Base-by-base conservation (phyloP, 2,329 filamentous ascomycete genomes). In the Botrytis pseudocinerea region DNA sequence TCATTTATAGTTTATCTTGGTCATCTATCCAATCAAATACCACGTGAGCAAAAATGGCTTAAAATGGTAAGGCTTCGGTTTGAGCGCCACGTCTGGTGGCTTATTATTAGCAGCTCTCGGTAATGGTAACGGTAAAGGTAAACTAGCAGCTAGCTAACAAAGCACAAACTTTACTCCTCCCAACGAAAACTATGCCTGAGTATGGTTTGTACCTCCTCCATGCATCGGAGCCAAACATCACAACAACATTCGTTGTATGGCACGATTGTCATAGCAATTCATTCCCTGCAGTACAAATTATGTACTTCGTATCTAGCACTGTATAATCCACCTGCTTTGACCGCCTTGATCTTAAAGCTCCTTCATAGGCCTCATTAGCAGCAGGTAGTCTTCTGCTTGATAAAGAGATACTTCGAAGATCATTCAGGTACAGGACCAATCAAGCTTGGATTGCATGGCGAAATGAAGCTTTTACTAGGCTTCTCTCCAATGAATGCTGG, bases 351-450 rank as follows among this genome's bases (percentile, higher is more conserved):
- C 25, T 54, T 25, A 14, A 25, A 54, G 12, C 48, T 54, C 48
- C 48, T 54, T 28, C 51, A 61, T 2, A 25, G 32, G 35, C n/a
- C 40, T 63, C 40, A 44, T 44, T n/a, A 4, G 5, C 32, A 38
- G 51, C 8, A 14, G n/a, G n/a, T 8, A 28, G n/a, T 46, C n/a
- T 6, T 10, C 42, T 46, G n/a, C 62, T 64, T 22, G 42, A 42
- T 42, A 3, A 44, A 32, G 61, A 64, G 28, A 48, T 18, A 65
- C 25, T 8, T 44, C 3, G 48, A 65, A 9, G 12, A 48, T 48
- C 62, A 48, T 46, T 64, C 62, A 64, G n/a, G 18, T 48, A 65
- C 44, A 38, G 9, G 25, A 16, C 28, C 44, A 65, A 65, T 65
- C 62, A 48, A 35, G 38, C 10, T 38, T 25, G 20, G 28, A 2